Evolutionary conservation across 768 basidiomycete genomes (phyloP).

Genomic region (Mycena latifolia): DNA sequence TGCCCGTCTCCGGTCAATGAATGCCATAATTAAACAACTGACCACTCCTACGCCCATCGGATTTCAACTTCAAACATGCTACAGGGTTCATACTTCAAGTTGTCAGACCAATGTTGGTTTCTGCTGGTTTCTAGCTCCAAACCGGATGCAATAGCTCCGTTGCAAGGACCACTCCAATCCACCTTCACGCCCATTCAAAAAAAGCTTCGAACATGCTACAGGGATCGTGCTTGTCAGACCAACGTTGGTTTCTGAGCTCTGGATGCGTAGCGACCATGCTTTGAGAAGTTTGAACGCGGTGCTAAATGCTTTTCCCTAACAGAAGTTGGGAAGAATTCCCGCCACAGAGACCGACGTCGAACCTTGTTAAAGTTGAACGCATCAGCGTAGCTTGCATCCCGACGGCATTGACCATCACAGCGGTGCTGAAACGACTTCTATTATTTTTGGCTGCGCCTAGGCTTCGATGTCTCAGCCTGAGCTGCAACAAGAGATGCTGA

Average conservation of each 20-base stretch:
- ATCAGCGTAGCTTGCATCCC: constrained; percentile 13
- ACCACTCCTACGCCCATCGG: no score
- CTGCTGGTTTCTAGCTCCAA: no score
- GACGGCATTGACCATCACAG: no score
- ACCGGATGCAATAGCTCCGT: neutral
- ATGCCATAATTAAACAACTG: neutral
- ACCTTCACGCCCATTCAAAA: neutral
- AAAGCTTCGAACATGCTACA: neutral
- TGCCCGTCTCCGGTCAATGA: no score
- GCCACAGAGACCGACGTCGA: neutral
- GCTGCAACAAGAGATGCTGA: constrained; percentile 10
- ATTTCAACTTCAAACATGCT: no score
- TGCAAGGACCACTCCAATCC: neutral
- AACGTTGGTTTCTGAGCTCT: neutral
- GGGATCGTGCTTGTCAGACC: neutral
- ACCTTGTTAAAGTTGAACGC: neutral
- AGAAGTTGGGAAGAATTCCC: neutral
- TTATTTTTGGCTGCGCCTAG: no score
- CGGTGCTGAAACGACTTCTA: neutral
- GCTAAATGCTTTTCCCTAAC: constrained; percentile 10
- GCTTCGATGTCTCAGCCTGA: neutral
- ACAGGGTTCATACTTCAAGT: no score
- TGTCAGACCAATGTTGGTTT: no score
- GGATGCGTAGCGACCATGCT: constrained; percentile 9
- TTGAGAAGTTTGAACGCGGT: neutral